Conservation (phyloP, 345 rosid species). For the Cardiospermum halicacabum region DNA sequence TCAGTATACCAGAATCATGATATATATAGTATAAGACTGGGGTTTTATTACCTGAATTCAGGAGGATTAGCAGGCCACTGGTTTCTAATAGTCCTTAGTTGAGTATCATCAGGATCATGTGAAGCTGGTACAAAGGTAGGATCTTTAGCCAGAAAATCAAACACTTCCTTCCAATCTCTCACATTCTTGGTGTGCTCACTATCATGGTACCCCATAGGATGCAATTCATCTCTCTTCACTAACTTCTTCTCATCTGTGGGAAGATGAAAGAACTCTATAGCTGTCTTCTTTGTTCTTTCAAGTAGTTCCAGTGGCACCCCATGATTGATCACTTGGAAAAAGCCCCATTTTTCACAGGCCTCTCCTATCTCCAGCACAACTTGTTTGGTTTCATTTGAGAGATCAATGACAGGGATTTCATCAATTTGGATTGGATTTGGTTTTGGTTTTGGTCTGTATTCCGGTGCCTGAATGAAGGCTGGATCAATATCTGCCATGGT, state of each 20-base stretch:
- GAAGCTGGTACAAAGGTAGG: constrained; percentile 62
- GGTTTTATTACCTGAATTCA: constrained; percentile 47
- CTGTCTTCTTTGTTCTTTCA: constrained; percentile 27
- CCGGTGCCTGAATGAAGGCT: constrained; percentile 50
- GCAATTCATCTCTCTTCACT: constrained; percentile 59
- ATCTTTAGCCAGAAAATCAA: constrained; percentile 58
- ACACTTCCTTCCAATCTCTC: constrained; percentile 89
- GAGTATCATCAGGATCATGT: constrained; percentile 39
- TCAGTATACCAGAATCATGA: neutral
- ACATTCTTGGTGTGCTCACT: constrained; percentile 87
- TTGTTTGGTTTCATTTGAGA: constrained; percentile 25
- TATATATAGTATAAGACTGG: neutral
- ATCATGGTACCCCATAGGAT: constrained; percentile 71
- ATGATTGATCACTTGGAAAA: constrained; percentile 82
- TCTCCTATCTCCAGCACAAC: constrained; percentile 41
- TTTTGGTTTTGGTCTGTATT: constrained; percentile 39
- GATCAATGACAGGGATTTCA: constrained; percentile 62
- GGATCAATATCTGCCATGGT: constrained; percentile 49
- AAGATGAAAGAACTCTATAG: constrained; percentile 48
- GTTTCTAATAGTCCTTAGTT: constrained; percentile 42
- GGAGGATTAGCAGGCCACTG: constrained; percentile 73
- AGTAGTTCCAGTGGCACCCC: constrained; percentile 55
- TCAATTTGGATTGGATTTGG: constrained; percentile 20
- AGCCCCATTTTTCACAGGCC: constrained; percentile 84
- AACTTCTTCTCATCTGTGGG: constrained; percentile 55